phyloP scores from a whole-genome alignment of 441 rosid species.

The Jatropha podagrica region DNA sequence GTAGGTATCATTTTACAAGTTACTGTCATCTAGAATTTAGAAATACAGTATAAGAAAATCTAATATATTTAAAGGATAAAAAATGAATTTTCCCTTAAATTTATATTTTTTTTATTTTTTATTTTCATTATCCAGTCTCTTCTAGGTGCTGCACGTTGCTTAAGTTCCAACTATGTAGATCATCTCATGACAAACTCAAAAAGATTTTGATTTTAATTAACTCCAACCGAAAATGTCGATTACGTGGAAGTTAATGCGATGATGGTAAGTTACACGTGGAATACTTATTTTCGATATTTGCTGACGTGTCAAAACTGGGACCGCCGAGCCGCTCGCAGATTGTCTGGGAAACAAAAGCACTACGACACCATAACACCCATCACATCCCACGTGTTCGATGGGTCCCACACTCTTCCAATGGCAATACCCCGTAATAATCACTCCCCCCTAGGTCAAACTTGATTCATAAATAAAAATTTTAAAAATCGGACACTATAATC shows the following conservation, averaged over 20 bases:
- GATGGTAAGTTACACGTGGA: neutral
- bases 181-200: neutral
- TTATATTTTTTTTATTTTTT: too few species aligned
- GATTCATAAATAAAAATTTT: neutral
- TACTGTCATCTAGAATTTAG: too few species aligned
- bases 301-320: neutral
- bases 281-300: neutral
- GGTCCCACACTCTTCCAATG: neutral
- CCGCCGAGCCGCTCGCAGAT: neutral
- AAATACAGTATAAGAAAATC: too few species aligned
- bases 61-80: too few species aligned
- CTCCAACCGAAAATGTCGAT: neutral
- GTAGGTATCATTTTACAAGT: too few species aligned
- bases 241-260: neutral
- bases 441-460: neutral
- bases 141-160: too few species aligned
- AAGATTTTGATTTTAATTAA: neutral
- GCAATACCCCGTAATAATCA: neutral
- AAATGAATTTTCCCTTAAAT: too few species aligned
- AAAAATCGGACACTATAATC: conserved; percentile 12
- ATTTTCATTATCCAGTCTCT: too few species aligned
- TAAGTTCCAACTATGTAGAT: neutral
- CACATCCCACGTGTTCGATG: conserved; percentile 6
- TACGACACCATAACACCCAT: neutral
- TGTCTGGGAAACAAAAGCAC: neutral